Evolutionary conservation across 1,139 yeast genomes (phyloP).

Genomic region (Magnusiomyces sp.): DNA sequence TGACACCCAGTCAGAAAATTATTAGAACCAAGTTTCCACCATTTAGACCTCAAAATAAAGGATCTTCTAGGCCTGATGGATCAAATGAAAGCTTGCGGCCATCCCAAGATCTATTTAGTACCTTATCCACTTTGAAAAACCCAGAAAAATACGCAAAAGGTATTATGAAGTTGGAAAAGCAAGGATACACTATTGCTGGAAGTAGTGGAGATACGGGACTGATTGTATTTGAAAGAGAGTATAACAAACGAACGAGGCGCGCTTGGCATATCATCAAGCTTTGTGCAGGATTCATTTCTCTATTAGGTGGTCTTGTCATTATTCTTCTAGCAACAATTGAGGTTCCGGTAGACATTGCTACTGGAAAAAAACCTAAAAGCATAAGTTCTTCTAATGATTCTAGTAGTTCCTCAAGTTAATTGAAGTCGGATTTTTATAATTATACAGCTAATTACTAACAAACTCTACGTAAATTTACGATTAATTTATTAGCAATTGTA

Average conservation of each 20-base stretch:
- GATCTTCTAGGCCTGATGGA: slow-evolving; percentile 3
- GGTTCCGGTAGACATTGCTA: not conserved
- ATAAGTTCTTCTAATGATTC: no score
- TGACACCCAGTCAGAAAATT: slow-evolving; percentile 39
- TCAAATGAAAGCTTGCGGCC: slow-evolving; percentile 1
- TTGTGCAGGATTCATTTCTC: slow-evolving; percentile 11
- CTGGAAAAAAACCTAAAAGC: no score
- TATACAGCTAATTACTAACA: no score
- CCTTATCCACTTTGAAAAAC: slow-evolving; percentile 37
- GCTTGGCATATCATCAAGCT: slow-evolving; percentile 15
- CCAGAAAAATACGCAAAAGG: slow-evolving; percentile 30
- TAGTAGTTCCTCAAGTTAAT: no score
- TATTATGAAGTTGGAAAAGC: slow-evolving; percentile 33
- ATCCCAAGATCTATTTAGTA: slow-evolving; percentile 39
- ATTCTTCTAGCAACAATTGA: slow-evolving; percentile 15
- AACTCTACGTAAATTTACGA: no score
- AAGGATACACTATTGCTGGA: slow-evolving; percentile 43
- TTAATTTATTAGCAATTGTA: no score
- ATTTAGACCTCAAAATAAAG: slow-evolving; percentile 26
- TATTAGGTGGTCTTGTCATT: slow-evolving; percentile 15
- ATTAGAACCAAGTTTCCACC: slow-evolving; percentile 37
- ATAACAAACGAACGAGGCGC: slow-evolving; percentile 15
- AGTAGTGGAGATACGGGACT: slow-evolving; percentile 33
- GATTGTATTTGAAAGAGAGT: slow-evolving; percentile 33
- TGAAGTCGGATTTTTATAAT: no score